phyloP scores from a whole-genome alignment of 2,329 filamentous ascomycete species.

The Botrytis paeoniae region DNA sequence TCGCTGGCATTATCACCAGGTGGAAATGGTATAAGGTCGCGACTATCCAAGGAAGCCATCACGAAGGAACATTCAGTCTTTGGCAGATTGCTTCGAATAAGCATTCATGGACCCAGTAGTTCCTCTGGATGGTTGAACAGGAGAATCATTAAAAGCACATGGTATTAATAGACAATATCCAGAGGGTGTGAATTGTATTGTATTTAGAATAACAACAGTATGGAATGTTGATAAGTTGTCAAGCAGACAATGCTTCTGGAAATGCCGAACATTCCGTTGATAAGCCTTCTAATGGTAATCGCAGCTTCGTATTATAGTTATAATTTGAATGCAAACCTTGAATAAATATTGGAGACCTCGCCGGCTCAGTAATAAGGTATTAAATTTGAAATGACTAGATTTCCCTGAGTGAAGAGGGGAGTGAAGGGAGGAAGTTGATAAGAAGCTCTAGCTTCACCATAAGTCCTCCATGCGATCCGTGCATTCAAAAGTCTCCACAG shows the following conservation, averaged over 20 bases:
- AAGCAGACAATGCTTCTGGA: conserved; percentile 8
- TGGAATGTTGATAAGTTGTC: conserved; percentile 1
- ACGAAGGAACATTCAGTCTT: conserved; percentile 12
- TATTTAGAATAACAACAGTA: not conserved
- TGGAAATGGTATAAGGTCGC: conserved; percentile 50
- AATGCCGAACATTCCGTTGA: not conserved
- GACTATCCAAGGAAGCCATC: conserved; percentile 37
- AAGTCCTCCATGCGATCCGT: conserved; percentile 8
- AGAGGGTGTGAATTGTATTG: not conserved
- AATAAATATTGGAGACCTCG: not conserved
- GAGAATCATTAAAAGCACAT: conserved; percentile 5
- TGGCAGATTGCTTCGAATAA: not conserved
- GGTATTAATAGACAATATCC: not conserved
- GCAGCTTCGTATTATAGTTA: not conserved
- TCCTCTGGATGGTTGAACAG: not conserved
- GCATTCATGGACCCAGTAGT: not conserved
- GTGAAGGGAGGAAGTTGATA: not conserved
- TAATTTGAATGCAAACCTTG: not conserved
- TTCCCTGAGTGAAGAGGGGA: not conserved
- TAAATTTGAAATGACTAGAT: not conserved
- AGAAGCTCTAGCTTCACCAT: not conserved
- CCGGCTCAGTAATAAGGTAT: not conserved
- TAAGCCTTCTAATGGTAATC: not conserved
- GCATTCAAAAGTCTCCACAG: not conserved
- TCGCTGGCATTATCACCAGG: conserved; percentile 53